phyloP scores from a whole-genome alignment of 2,329 filamentous ascomycete genomes.

The Ceratocystis huliohia region DNA sequence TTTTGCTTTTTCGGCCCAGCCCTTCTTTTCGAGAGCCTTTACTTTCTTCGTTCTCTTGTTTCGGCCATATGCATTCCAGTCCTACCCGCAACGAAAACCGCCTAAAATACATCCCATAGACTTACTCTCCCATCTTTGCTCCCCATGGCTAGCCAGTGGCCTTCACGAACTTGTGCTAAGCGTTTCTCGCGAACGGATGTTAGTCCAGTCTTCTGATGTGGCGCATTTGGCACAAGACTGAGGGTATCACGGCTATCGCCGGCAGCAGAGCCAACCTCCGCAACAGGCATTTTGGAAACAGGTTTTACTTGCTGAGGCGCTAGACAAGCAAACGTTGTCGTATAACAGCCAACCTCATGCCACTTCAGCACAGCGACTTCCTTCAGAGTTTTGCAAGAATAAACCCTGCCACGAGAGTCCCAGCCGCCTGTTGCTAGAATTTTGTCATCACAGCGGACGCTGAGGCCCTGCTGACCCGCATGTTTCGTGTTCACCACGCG shows the following conservation, averaged over 20 bases:
- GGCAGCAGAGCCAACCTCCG: not conserved
- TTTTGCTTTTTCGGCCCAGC: not conserved
- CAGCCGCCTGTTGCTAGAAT: slow-evolving; percentile 87
- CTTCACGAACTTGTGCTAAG: slow-evolving; percentile 49
- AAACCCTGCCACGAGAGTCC: slow-evolving; percentile 73
- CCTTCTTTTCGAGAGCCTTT: too few species aligned
- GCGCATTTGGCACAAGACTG: slow-evolving; percentile 8
- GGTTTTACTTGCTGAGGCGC: not conserved
- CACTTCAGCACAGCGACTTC: slow-evolving; percentile 89
- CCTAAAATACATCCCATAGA: slow-evolving; percentile 81
- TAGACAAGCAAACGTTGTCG: slow-evolving; percentile 55
- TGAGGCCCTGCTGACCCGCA: slow-evolving; percentile 73
- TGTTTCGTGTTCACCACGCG: slow-evolving; percentile 68
- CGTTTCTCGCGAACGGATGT: slow-evolving; percentile 48
- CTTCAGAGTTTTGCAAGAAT: slow-evolving; percentile 65
- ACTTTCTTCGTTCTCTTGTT: too few species aligned
- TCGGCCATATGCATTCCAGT: too few species aligned
- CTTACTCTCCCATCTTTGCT: slow-evolving; percentile 93
- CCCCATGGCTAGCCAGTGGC: slow-evolving; percentile 82
- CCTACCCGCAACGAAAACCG: too few species aligned
- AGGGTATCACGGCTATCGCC: not conserved
- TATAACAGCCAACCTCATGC: slow-evolving; percentile 81
- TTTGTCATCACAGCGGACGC: slow-evolving; percentile 63
- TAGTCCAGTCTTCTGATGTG: slow-evolving; percentile 14
- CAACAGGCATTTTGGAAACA: not conserved